Conservation (phyloP, 139 green algal species). For the Dunaliella primolecta region DNA sequence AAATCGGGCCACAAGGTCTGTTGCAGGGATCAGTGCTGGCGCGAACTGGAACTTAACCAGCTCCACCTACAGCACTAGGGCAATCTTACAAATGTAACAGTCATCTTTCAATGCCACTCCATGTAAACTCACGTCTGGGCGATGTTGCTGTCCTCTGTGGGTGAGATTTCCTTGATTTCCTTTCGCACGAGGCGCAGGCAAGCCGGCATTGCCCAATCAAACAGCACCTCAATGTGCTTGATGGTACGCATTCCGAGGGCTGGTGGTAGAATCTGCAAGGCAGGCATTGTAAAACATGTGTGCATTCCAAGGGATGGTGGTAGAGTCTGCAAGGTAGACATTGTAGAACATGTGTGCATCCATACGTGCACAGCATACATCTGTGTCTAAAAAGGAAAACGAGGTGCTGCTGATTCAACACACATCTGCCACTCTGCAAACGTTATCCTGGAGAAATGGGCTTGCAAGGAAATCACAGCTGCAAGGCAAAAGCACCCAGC, state of each 20-base stretch:
- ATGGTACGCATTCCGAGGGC: slow-evolving; percentile 27
- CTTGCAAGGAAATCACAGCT: too few species aligned
- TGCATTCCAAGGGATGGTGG: too few species aligned
- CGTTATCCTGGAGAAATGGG: too few species aligned
- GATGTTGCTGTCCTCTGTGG: slow-evolving; percentile 50
- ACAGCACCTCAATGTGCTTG: slow-evolving; percentile 51
- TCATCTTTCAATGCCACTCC: background rate
- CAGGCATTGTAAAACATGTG: too few species aligned
- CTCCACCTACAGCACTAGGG: too few species aligned
- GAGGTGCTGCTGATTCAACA: background rate
- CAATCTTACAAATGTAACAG: background rate
- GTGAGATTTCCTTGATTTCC: slow-evolving; percentile 65
- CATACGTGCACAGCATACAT: background rate
- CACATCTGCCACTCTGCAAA: background rate
- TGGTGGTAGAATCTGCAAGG: slow-evolving; percentile 37
- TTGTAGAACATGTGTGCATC: too few species aligned
- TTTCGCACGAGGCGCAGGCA: slow-evolving; percentile 55
- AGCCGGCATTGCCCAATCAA: slow-evolving; percentile 61
- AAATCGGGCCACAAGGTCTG: too few species aligned
- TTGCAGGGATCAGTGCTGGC: too few species aligned
- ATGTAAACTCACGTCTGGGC: background rate
- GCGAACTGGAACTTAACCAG: too few species aligned
- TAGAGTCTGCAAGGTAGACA: slow-evolving; percentile 31
- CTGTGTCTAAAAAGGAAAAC: background rate
- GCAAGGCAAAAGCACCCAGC: too few species aligned